Base-by-base conservation (phyloP, 2,329 filamentous ascomycete genomes). In the Talaromyces sp. region DNA sequence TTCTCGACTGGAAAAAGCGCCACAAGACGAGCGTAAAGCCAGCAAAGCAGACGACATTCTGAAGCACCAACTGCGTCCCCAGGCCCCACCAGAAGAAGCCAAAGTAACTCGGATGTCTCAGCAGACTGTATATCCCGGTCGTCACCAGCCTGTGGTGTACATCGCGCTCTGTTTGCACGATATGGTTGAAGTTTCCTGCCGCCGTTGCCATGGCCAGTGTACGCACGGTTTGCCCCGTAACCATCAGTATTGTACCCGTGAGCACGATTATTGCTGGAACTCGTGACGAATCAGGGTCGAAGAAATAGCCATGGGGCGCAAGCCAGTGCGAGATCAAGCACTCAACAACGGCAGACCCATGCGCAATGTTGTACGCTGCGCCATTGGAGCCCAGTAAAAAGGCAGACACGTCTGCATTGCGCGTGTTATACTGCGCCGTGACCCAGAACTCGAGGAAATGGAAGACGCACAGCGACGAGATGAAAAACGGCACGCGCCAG, bases 71-170 rank as follows among this genome's bases (percentile, higher is more conserved):
- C 80, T 99, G 95, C 13, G 93, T 96, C 5, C 95, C 95, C n/a
- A 98, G 71, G 0, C 91, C 92, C 93, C 93, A 99, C 87, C 92
- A 98, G 77, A 96, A 99, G 80, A 97, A 99, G 3, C 93, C 95
- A 79, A 98, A 97, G 77, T 99, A 99, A 62, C 89, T 90, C 13
- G 95, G 95, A 75, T 99, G 95, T 27, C 95, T 82, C 58, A 96
- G 79, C 52, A 84, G 74, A 8, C 80, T 79, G 74, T 98, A 99
- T 36, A 98, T 79, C 0, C 95, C 95, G 30, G 80, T 81, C 0
- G 89, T 96, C 2, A 99, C 90, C n/a, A 99, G 83, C 54, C 81
- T 81, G 74, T 99, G 95, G 1, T 85, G 86, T 4, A 86, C 83
- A 69, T 87, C 89, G 64, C 81, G 85, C 65, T 84, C 76, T 52